Percentiles rank a stretch among this genome's conserved stretches.
Conservation (phyloP, 768 basidiomycete genomes). For the Tylopilus sp. region DNA sequence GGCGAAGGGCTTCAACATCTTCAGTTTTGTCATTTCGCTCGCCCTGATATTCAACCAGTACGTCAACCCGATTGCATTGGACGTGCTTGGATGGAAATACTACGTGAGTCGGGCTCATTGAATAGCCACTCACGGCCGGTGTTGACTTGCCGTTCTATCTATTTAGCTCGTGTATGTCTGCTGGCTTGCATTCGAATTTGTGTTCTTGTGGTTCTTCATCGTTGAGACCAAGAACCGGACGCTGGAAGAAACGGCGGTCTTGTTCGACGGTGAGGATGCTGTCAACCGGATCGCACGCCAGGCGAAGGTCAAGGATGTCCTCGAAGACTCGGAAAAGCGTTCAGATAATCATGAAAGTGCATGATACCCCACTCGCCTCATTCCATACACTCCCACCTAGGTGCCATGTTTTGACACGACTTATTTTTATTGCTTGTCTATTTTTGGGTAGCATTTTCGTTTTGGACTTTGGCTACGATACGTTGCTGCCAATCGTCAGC, state of each 20-base stretch:
- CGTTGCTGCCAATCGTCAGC: not conserved
- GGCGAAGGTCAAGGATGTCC: constrained; percentile 18
- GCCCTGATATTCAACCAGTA: constrained; percentile 90
- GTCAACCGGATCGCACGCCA: constrained; percentile 33
- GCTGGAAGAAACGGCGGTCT: constrained; percentile 76
- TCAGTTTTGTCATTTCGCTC: constrained; percentile 74
- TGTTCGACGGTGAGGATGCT: constrained; percentile 71
- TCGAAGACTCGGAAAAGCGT: constrained; percentile 23
- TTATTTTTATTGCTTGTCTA: not conserved
- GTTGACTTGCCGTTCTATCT: not conserved
- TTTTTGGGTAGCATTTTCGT: not conserved
- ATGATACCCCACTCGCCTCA: constrained; percentile 1
- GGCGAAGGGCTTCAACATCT: constrained; percentile 82
- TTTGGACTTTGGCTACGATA: not conserved
- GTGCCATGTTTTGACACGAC: not conserved
- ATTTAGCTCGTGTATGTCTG: constrained; percentile 60
- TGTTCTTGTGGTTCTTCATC: constrained; percentile 64
- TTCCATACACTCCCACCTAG: too few species aligned
- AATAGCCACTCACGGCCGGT: not conserved
- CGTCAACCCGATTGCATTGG: constrained; percentile 77
- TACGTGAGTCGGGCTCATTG: constrained; percentile 41
- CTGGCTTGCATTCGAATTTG: constrained; percentile 65
- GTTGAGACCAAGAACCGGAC: constrained; percentile 71
- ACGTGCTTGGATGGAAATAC: constrained; percentile 68
- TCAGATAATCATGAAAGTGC: constrained; percentile 2